phyloP scores from a whole-genome alignment of 2,329 filamentous ascomycete species.

The Alternaria panax region DNA sequence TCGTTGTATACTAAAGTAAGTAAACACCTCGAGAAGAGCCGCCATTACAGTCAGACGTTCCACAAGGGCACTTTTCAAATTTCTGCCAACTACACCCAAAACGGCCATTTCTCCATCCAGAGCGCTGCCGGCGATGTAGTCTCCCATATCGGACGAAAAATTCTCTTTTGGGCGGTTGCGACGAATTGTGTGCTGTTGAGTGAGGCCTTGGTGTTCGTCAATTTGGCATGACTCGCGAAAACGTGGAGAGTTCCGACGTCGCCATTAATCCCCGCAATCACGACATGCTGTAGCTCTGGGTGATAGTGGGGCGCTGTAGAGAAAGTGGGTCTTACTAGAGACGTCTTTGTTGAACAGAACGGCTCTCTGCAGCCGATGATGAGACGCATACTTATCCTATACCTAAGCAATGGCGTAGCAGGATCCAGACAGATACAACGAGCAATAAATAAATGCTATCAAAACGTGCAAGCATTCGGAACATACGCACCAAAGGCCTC shows the following conservation, averaged over 20 bases:
- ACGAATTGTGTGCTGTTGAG: neutral
- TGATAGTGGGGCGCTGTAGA: neutral
- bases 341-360: neutral
- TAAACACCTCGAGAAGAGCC: neutral
- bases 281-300: slow-evolving; percentile 13
- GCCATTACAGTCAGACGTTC: neutral
- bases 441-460: neutral
- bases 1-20: neutral
- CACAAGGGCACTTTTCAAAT: neutral
- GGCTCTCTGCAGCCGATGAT: neutral
- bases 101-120: neutral
- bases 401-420: neutral
- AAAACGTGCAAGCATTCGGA: neutral
- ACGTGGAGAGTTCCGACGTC: slow-evolving; percentile 3
- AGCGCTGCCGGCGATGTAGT: neutral
- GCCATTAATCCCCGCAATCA: slow-evolving; percentile 21
- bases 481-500: neutral
- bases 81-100: slow-evolving; percentile 1
- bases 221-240: neutral
- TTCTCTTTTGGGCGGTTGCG: slow-evolving; percentile 1
- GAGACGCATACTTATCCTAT: neutral
- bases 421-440: neutral
- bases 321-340: slow-evolving; percentile 12
- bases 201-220: neutral
- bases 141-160: slow-evolving; percentile 2